Percentiles rank a stretch among this genome's conserved stretches.
These are phyloP conservation scores for Suhomyces yuchorum DNA, from an alignment of 1,139 yeast genomes.

Conservation along the genomic window DNA sequence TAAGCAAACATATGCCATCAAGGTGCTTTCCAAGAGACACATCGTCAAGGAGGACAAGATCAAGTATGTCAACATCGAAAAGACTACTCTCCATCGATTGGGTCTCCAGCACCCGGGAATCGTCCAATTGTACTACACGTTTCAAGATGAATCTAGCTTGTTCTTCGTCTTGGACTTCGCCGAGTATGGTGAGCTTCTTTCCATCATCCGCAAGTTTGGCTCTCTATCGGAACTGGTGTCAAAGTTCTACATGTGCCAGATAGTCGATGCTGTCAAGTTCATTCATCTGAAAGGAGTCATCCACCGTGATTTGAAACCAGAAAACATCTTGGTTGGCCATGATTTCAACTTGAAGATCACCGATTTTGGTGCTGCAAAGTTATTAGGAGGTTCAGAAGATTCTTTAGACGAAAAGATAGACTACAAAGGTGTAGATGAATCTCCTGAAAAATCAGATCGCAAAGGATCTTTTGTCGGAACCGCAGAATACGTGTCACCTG, in stretches of 20 bases:
- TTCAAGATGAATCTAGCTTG: slow-evolving; percentile 72
- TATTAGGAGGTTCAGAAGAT: slow-evolving; percentile 51
- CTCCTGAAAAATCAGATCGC: slow-evolving; percentile 33
- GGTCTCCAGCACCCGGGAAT: slow-evolving; percentile 69
- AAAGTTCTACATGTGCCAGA: slow-evolving; percentile 62
- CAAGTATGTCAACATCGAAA: slow-evolving; percentile 77
- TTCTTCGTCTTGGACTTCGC: slow-evolving; percentile 81
- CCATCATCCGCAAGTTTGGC: slow-evolving; percentile 60
- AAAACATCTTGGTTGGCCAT: slow-evolving; percentile 78
- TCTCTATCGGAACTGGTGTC: slow-evolving; percentile 56
- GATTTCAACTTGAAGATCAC: slow-evolving; percentile 85
- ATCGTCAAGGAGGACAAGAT: slow-evolving; percentile 78
- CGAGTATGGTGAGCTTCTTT: slow-evolving; percentile 72
- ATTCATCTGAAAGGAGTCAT: slow-evolving; percentile 85
- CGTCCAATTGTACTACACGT: slow-evolving; percentile 72
- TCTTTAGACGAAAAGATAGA: slow-evolving; percentile 36
- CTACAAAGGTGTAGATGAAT: slow-evolving; percentile 33
- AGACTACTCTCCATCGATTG: slow-evolving; percentile 69
- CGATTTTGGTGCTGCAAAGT: slow-evolving; percentile 97
- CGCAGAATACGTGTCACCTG: slow-evolving; percentile 85
- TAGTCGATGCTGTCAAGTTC: slow-evolving; percentile 82
- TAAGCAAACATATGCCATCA: slow-evolving; percentile 66
- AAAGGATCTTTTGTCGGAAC: slow-evolving; percentile 74
- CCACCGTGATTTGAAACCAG: slow-evolving; percentile 96
- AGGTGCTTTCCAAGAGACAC: slow-evolving; percentile 71